Evolutionary conservation across 108 stramenopile species (phyloP).

Genomic region (Pseudonitzschia delicatissima): DNA sequence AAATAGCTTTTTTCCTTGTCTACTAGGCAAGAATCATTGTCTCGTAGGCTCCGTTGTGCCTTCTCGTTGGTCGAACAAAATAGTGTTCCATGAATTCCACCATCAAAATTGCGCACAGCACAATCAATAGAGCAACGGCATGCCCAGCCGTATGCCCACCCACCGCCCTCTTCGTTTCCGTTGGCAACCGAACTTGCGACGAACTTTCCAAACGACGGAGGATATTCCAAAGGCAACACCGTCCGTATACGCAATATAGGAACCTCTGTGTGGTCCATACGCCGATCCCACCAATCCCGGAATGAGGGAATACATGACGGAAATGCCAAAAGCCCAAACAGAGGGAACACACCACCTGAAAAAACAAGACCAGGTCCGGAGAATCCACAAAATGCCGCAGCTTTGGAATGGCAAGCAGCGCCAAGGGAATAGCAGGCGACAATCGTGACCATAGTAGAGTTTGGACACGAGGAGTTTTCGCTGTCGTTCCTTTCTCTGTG

Average conservation of each 20-base stretch:
- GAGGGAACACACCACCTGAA: conserved; percentile 62
- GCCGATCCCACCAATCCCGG: conserved; percentile 71
- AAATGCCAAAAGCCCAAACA: conserved; percentile 64
- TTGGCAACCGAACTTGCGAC: conserved; percentile 67
- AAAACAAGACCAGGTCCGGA: conserved; percentile 56
- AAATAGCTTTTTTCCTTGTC: no score
- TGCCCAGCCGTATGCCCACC: conserved; percentile 89
- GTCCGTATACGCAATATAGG: conserved; percentile 72
- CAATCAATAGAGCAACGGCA: conserved; percentile 66
- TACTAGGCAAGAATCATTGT: conserved; percentile 57
- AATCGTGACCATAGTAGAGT: conserved; percentile 69
- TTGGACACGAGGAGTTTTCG: conserved; percentile 64
- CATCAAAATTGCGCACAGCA: conserved; percentile 75
- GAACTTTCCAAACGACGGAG: conserved; percentile 64
- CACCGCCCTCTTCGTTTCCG: conserved; percentile 61
- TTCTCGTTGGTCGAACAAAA: conserved; percentile 42
- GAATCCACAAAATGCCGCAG: conserved; percentile 42
- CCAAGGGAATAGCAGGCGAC: conserved; percentile 64
- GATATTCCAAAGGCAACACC: conserved; percentile 69
- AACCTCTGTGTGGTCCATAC: conserved; percentile 71
- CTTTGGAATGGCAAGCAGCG: conserved; percentile 62
- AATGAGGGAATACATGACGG: conserved; percentile 77
- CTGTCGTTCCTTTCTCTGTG: conserved; percentile 42
- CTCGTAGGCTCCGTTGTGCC: conserved; percentile 41
- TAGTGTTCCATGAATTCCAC: conserved; percentile 78